phyloP scores from a whole-genome alignment of 495 filamentous ascomycete genomes.

The Aspergillus olivimuriae region DNA sequence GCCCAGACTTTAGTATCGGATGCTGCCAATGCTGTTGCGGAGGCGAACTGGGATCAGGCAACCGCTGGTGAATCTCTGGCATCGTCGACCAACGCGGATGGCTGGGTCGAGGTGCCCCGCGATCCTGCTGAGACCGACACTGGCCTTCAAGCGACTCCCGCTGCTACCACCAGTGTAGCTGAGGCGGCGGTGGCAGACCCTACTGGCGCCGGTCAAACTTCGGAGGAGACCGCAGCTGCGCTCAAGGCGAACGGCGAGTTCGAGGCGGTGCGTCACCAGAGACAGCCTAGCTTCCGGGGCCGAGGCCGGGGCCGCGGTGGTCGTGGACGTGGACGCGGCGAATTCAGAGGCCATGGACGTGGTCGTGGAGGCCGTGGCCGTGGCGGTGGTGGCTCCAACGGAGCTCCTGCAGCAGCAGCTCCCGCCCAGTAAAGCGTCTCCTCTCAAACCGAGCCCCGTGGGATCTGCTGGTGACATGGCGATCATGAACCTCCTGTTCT shows the following conservation, averaged over 20 bases:
- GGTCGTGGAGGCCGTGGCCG: conserved; percentile 29
- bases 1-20: conserved; percentile 51
- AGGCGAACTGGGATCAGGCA: conserved; percentile 63
- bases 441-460: conserved; percentile 2
- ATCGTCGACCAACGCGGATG: conserved; percentile 55
- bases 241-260: conserved; percentile 49
- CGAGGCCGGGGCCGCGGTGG: conserved; percentile 45
- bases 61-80: conserved; percentile 29
- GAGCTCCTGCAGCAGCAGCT: conserved; percentile 17
- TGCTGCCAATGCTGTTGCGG: conserved; percentile 62
- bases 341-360: conserved; percentile 33
- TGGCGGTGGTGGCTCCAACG: conserved; percentile 28
- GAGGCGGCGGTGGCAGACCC: too few relatives aligned
- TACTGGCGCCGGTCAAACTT: too few relatives aligned
- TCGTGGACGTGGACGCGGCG: conserved; percentile 49
- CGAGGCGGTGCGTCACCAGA: conserved; percentile 52
- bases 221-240: conserved; percentile 50
- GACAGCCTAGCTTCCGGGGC: conserved; percentile 45
- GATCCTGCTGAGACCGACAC: conserved; percentile 70
- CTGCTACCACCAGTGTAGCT: conserved; percentile 35
- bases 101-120: conserved; percentile 73
- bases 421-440: conserved; percentile 14
- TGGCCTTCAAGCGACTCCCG: conserved; percentile 53
- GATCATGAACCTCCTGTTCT: too few relatives aligned
- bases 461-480: conserved; percentile 3